phyloP scores from a whole-genome alignment of 805 yeast species.

The Clavispora santaluciae region DNA sequence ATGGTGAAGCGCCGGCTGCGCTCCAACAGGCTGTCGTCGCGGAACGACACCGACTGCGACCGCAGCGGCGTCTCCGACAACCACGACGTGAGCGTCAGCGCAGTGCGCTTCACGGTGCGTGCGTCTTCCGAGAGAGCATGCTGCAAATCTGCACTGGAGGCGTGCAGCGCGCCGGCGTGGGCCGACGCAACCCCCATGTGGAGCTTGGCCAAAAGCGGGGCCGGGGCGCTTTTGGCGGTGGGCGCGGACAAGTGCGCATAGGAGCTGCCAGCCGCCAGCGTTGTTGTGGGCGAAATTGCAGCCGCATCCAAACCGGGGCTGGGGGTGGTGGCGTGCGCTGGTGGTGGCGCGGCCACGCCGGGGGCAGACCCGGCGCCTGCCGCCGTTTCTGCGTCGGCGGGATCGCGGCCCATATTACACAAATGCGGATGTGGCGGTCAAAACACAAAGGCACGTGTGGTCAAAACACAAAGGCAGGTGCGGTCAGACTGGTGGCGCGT shows the following conservation, averaged over 20 bases:
- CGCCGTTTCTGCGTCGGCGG: not conserved
- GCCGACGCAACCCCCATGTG: not conserved
- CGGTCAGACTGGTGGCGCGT: not conserved
- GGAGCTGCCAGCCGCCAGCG: no score
- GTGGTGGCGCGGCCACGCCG: not conserved
- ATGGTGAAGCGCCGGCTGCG: conserved; percentile 38
- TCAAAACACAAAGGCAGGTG: not conserved
- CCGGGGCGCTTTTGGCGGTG: not conserved
- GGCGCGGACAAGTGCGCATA: not conserved
- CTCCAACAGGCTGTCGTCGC: conserved; percentile 32
- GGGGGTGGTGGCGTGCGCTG: not conserved
- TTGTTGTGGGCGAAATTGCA: not conserved
- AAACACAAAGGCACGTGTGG: not conserved
- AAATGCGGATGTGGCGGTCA: not conserved
- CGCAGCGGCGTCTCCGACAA: conserved; percentile 1
- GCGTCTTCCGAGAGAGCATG: not conserved
- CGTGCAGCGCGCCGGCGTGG: not conserved
- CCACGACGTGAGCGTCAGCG: not conserved
- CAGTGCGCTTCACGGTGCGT: not conserved
- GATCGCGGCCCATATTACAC: not conserved
- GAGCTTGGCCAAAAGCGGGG: not conserved
- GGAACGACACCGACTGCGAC: conserved; percentile 28
- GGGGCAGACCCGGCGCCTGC: not conserved
- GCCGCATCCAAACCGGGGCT: not conserved
- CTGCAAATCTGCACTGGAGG: not conserved